These are phyloP conservation scores for Epichloe uncinata DNA, from an alignment of 2,329 filamentous ascomycete species.

Conservation along the genomic window DNA sequence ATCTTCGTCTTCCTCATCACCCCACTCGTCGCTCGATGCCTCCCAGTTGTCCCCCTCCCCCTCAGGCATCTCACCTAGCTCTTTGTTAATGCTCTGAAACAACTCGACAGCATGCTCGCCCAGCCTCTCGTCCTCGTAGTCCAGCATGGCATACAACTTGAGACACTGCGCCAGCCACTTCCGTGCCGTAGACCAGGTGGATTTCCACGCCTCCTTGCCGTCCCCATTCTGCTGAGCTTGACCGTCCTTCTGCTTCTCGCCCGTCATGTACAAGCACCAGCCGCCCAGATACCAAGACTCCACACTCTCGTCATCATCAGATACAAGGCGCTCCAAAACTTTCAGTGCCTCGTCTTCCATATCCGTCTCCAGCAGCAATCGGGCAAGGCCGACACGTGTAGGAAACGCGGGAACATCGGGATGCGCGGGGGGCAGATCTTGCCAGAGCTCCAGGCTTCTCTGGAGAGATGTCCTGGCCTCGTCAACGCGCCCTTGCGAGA, in stretches of 20 bases:
- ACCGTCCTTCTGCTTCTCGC: conserved; percentile 44
- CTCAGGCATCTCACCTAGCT: conserved; percentile 46
- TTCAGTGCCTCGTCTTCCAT: conserved; percentile 75
- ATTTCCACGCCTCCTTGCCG: conserved; percentile 34
- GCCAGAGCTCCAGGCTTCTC: conserved; percentile 74
- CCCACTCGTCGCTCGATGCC: conserved; percentile 38
- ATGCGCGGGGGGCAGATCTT: conserved; percentile 59
- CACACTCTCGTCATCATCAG: conserved; percentile 86
- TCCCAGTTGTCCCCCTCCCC: conserved; percentile 38
- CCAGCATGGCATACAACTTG: conserved; percentile 61
- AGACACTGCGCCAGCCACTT: conserved; percentile 75
- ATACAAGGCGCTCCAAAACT: conserved; percentile 70
- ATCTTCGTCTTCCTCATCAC: conserved; percentile 33
- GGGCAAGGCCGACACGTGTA: conserved; percentile 66
- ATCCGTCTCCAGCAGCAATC: conserved; percentile 80
- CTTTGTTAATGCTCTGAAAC: conserved; percentile 46
- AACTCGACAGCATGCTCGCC: conserved; percentile 65
- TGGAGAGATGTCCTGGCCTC: conserved; percentile 70
- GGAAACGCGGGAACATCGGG: conserved; percentile 72
- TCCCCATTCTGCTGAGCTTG: conserved; percentile 21
- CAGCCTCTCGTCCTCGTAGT: conserved; percentile 75
- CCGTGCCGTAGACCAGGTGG: conserved; percentile 58
- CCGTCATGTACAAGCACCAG: conserved; percentile 75
- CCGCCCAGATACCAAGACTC: conserved; percentile 96
- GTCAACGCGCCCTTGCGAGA: conserved; percentile 68